A percentile compares a stretch with the other conserved stretches of the same genome.
phyloP scores from a whole-genome alignment of 2,329 filamentous ascomycete species.

The Acrodontium crateriforme region DNA sequence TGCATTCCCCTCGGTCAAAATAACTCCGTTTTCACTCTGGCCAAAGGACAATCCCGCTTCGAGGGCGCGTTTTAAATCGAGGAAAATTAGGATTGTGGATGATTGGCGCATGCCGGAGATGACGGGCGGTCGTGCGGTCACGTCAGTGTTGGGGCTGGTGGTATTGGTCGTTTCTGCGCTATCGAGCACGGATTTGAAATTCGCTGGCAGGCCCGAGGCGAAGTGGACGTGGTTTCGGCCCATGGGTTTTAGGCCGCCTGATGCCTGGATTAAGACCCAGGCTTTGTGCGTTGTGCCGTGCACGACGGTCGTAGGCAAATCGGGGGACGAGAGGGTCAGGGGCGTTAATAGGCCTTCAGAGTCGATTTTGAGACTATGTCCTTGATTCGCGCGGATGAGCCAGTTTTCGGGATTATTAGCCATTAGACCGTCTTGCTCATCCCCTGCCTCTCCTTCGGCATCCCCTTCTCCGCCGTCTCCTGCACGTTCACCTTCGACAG shows the following conservation, averaged over 20 bases:
- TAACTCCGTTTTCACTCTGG: slow-evolving; percentile 34
- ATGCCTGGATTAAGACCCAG: slow-evolving; percentile 60
- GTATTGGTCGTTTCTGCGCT: slow-evolving; percentile 8
- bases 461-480: slow-evolving; percentile 16
- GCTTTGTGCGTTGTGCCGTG: slow-evolving; percentile 81
- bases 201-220: slow-evolving; percentile 53
- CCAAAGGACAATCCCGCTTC: slow-evolving; percentile 57
- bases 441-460: slow-evolving; percentile 2
- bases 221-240: slow-evolving; percentile 81
- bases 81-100: slow-evolving; percentile 55
- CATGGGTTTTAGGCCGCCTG: slow-evolving; percentile 72
- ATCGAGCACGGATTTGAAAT: slow-evolving; percentile 25
- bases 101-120: slow-evolving; percentile 35
- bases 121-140: slow-evolving; percentile 51
- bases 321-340: slow-evolving; percentile 38
- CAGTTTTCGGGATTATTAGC: slow-evolving; percentile 47
- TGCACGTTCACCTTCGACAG: no score
- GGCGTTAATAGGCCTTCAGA: slow-evolving; percentile 57
- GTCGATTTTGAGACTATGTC: slow-evolving; percentile 69
- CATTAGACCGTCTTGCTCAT: slow-evolving; percentile 1
- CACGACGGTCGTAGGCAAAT: slow-evolving; percentile 41
- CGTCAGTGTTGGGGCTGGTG: background rate
- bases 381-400: slow-evolving; percentile 90
- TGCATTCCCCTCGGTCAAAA: slow-evolving; percentile 35
- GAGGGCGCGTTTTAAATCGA: slow-evolving; percentile 65